Percentiles rank a stretch among this genome's conserved stretches.
Evolutionary conservation across 169 alveolate species (phyloP).

Genomic region (Plasmodium knowlesi): DNA sequence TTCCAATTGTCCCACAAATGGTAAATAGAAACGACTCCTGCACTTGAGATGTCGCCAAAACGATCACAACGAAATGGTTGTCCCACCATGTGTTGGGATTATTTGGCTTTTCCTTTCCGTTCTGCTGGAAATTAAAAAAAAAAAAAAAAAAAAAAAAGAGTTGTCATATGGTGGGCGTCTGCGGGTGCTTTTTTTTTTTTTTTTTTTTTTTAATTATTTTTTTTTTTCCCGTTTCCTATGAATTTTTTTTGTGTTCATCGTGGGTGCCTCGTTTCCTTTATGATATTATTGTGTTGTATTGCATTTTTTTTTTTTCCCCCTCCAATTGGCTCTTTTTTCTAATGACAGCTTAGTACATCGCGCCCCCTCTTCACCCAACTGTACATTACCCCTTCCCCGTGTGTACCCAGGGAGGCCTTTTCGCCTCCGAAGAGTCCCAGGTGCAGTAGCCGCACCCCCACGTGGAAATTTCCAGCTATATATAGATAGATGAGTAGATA

Average conservation of each 20-base stretch:
- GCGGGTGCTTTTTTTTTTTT: not conserved
- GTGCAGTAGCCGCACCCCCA: not conserved
- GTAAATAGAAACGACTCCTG: not conserved
- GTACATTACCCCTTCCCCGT: not conserved
- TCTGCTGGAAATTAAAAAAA: not conserved
- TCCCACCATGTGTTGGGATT: not conserved
- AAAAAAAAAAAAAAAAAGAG: not conserved
- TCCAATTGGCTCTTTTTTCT: not conserved
- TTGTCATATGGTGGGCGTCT: not conserved
- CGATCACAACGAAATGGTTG: not conserved
- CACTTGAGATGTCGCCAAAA: not conserved
- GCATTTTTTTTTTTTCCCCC: not conserved
- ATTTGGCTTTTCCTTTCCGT: not conserved
- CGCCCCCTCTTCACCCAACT: not conserved
- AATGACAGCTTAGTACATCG: not conserved
- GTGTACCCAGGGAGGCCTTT: not conserved
- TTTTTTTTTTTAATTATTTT: no score
- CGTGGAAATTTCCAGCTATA: not conserved
- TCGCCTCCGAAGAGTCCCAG: no score
- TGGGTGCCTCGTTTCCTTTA: not conserved
- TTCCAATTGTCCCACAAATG: not conserved
- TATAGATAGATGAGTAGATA: not conserved
- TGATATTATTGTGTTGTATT: not conserved
- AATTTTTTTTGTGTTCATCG: not conserved
- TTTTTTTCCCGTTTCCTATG: not conserved